Evolutionary conservation across 331 rosid species (phyloP).

Genomic region (Rosa hybrid): DNA sequence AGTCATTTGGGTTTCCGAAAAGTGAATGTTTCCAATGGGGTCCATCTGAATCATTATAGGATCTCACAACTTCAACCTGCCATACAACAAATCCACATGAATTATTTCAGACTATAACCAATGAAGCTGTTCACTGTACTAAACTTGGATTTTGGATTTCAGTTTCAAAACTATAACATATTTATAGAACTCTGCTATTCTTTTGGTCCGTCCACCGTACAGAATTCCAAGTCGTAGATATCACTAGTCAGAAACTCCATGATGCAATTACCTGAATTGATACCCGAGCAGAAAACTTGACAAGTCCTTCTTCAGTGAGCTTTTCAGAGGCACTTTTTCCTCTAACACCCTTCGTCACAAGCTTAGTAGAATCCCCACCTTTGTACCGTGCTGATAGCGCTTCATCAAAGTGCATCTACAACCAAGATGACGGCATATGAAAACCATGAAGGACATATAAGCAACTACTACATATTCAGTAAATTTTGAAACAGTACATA

Average conservation of each 20-base stretch:
- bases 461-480: constrained; percentile 21
- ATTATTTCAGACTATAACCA: constrained; percentile 22
- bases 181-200: background rate
- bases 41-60: constrained; percentile 84
- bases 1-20: constrained; percentile 95
- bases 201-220: background rate
- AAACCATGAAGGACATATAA: constrained; percentile 9
- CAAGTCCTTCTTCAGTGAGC: constrained; percentile 95
- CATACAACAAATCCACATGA: constrained; percentile 29
- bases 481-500: constrained; percentile 10
- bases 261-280: constrained; percentile 80
- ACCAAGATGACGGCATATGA: constrained; percentile 4
- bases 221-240: background rate
- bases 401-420: constrained; percentile 95
- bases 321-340: constrained; percentile 81
- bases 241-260: background rate
- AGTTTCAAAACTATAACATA: background rate
- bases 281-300: constrained; percentile 84
- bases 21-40: constrained; percentile 94
- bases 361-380: constrained; percentile 83
- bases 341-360: constrained; percentile 73
- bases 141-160: constrained; percentile 6
- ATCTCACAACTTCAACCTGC: constrained; percentile 91
- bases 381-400: constrained; percentile 83
- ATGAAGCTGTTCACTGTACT: constrained; percentile 1